Conservation (phyloP, 1,284 basidiomycete genomes). For the Mycena sp. region DNA sequence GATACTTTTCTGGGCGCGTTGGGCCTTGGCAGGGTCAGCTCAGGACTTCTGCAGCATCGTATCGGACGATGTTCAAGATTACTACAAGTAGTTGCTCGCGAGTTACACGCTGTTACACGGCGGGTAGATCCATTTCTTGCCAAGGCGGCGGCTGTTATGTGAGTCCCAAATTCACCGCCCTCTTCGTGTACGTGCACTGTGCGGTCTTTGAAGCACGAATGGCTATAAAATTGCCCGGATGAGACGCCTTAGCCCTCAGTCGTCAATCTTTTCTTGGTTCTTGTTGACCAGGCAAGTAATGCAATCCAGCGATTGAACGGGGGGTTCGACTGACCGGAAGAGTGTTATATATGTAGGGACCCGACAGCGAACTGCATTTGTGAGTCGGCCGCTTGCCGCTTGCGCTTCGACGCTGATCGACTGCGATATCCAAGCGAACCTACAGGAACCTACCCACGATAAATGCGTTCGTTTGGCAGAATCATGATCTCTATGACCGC, state of each 20-base stretch:
- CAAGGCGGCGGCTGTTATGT: conserved; percentile 25
- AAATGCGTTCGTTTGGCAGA: not conserved
- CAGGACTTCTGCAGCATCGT: conserved; percentile 1
- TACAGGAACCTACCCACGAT: not conserved
- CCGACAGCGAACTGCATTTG: not conserved
- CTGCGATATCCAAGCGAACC: not conserved
- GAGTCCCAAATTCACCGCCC: not conserved
- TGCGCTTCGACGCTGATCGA: not conserved
- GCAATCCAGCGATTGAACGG: not conserved
- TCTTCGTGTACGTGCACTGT: conserved; percentile 5
- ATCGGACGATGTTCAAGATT: conserved; percentile 8
- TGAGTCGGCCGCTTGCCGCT: not conserved
- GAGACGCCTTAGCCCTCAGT: not conserved
- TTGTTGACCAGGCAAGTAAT: not conserved
- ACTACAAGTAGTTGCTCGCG: not conserved
- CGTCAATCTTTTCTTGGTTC: not conserved
- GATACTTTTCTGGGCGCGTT: not conserved
- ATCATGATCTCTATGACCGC: not conserved
- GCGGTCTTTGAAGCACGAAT: not conserved
- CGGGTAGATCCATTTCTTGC: not conserved
- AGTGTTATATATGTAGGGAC: not conserved
- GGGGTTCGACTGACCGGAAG: not conserved
- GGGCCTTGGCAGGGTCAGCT: conserved; percentile 17
- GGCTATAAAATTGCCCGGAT: not conserved
- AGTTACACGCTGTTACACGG: not conserved